Base-by-base conservation (phyloP, 345 rosid species). In the Cardamine occulta region DNA sequence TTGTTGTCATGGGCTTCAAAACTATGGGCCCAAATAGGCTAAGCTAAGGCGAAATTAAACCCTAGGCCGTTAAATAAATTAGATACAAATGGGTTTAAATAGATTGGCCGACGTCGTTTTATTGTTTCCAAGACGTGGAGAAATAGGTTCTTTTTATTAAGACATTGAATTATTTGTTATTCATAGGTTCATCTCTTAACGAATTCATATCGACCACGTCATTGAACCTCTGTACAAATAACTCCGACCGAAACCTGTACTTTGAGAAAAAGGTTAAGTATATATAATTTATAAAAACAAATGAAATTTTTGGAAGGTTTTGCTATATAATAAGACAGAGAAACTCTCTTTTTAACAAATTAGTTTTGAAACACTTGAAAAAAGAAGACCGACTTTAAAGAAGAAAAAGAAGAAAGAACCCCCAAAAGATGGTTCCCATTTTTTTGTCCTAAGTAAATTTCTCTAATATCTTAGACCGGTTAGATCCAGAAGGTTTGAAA, bases 401-500 rank as follows among this genome's bases (percentile, higher is more conserved):
- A 9, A 69, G 17, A 69, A 42, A 6, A 24, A 44, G 61, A 51
- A 40, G 84, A 63, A 79, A 63, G 66, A 74, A 86, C 24, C 75
- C 32, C 75, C 74, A 72, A 55, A 61, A 79, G 80, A 80, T 73
- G 72, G 62, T 77, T 74, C 69, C 79, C 67, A 49, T 24, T 44
- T 53, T 29, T 48, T 34, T 4, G 39, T 74, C 87, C 92, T 89
- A 87, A 82, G 88, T 84, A 81, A 92, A 90, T 17, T 76, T 90
- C 49, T 87, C 97, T 82, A 92, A 83, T 55, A 81, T 82, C 82
- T 85, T 87, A 68, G 93, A 89, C 77, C 80, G 79, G 76, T 57
- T 70, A 37, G 88, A 84, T 68, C 81, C 76, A 19, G 68, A 85
- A 29, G 96, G 97, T 48, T 80, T 83, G 80, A 92, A 93, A 75